A percentile compares a stretch with the other conserved stretches of the same genome.
phyloP scores from a whole-genome alignment of 345 rosid genomes.

The Citropsis articulata region DNA sequence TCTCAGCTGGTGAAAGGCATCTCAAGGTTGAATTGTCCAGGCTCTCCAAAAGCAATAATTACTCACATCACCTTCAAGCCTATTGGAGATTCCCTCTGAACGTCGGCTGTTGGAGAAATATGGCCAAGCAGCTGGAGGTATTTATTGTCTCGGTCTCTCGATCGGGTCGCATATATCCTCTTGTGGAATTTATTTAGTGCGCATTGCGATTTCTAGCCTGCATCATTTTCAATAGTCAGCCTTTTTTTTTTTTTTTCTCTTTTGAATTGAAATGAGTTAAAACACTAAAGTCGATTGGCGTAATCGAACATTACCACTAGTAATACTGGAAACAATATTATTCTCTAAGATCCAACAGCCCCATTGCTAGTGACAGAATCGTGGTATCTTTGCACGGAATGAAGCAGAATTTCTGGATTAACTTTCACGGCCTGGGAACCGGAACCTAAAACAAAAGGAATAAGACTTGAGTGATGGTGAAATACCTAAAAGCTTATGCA shows the following conservation, averaged over 20 bases:
- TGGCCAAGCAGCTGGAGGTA: not conserved
- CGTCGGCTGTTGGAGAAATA: not conserved
- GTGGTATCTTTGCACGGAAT: not conserved
- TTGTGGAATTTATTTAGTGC: not conserved
- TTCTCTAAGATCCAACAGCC: not conserved
- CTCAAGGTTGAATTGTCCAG: not conserved
- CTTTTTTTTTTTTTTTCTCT: too few species aligned
- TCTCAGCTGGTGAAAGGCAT: not conserved
- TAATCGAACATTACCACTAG: not conserved
- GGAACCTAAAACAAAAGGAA: not conserved
- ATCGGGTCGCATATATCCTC: not conserved
- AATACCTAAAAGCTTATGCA: not conserved
- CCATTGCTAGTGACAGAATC: not conserved
- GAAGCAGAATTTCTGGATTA: not conserved
- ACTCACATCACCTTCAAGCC: not conserved
- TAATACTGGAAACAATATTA: not conserved
- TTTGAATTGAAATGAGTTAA: not conserved
- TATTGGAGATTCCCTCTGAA: not conserved
- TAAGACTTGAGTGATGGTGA: not conserved
- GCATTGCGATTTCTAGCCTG: slow-evolving; percentile 1
- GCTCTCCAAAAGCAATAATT: not conserved
- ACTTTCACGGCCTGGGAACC: not conserved
- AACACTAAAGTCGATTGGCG: not conserved
- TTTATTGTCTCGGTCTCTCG: not conserved
- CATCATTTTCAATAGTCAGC: not conserved